A percentile compares a stretch with the other conserved stretches of the same genome.
phyloP scores from a whole-genome alignment of 208 protist genomes.

The Paratrypanosoma confusum region DNA sequence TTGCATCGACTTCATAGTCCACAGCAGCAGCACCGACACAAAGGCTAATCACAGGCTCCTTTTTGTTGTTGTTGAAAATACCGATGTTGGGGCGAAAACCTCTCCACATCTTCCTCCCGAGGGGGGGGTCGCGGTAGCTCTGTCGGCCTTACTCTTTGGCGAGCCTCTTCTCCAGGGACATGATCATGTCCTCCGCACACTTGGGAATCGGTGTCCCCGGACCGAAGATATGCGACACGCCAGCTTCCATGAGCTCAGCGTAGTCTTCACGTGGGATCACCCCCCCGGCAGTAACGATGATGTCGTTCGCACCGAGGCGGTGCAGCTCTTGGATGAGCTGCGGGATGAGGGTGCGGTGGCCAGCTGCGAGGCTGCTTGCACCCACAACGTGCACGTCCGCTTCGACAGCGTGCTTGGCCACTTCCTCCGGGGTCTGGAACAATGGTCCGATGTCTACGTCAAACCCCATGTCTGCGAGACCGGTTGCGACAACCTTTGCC shows the following conservation, averaged over 20 bases:
- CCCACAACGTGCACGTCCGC: constrained; percentile 94
- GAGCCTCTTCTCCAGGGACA: constrained; percentile 24
- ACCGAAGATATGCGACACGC: constrained; percentile 90
- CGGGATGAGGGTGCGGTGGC: constrained; percentile 88
- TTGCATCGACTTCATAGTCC: too few species aligned
- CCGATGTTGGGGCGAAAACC: too few species aligned
- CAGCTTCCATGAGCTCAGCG: constrained; percentile 77
- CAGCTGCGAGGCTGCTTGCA: constrained; percentile 50
- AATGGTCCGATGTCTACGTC: constrained; percentile 94
- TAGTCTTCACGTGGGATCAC: constrained; percentile 78
- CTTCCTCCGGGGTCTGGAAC: constrained; percentile 83
- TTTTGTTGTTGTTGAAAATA: too few species aligned
- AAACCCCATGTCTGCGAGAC: constrained; percentile 94
- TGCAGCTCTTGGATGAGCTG: constrained; percentile 82
- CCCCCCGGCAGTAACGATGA: constrained; percentile 60
- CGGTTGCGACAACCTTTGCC: constrained; percentile 91
- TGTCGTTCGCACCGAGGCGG: constrained; percentile 44
- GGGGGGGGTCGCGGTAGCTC: too few species aligned
- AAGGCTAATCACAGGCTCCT: too few species aligned
- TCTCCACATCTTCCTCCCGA: too few species aligned
- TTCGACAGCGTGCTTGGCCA: constrained; percentile 81
- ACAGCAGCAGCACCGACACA: too few species aligned
- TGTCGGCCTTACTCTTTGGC: too few species aligned
- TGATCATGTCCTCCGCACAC: constrained; percentile 33
- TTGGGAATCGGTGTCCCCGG: constrained; percentile 67